Evolutionary conservation across 495 filamentous ascomycete genomes (phyloP).

Genomic region (Aspergillus nidulans): DNA sequence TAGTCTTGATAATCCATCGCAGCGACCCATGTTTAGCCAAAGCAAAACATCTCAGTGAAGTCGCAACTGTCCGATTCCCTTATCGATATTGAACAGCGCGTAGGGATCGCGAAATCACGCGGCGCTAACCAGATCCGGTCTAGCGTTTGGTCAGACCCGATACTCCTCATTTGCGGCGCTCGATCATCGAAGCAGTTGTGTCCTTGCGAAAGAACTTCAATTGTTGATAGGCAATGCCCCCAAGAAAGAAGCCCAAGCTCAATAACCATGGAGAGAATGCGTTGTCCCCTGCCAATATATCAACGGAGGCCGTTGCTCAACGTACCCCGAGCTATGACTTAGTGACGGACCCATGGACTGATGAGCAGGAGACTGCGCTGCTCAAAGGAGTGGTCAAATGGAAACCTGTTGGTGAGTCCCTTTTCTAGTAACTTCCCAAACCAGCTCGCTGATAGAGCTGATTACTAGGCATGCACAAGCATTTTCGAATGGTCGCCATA

Average conservation of each 20-base stretch:
- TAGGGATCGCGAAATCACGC: constrained; percentile 20
- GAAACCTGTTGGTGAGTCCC: constrained; percentile 81
- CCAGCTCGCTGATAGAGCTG: constrained; percentile 1
- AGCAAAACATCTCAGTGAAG: not conserved
- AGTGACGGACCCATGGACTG: constrained; percentile 79
- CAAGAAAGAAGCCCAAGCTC: constrained; percentile 58
- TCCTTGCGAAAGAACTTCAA: not conserved
- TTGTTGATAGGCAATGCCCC: constrained; percentile 55
- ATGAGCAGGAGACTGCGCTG: constrained; percentile 87
- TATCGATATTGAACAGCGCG: constrained; percentile 21
- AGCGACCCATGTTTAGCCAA: constrained; percentile 3
- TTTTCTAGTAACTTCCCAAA: not conserved
- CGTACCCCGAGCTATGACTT: constrained; percentile 37
- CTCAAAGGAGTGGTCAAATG: constrained; percentile 87
- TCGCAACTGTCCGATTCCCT: constrained; percentile 8
- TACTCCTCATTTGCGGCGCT: constrained; percentile 8
- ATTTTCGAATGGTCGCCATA: constrained; percentile 92
- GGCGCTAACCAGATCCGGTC: constrained; percentile 12
- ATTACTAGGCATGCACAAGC: constrained; percentile 85
- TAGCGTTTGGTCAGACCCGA: constrained; percentile 25
- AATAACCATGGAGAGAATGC: constrained; percentile 38
- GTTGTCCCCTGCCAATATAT: constrained; percentile 32
- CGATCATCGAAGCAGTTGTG: not conserved
- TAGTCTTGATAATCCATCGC: constrained; percentile 46
- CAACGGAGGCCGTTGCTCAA: constrained; percentile 30